These are phyloP conservation scores for Eucalyptus regnans DNA, from an alignment of 345 rosid species.

Conservation along the genomic window DNA sequence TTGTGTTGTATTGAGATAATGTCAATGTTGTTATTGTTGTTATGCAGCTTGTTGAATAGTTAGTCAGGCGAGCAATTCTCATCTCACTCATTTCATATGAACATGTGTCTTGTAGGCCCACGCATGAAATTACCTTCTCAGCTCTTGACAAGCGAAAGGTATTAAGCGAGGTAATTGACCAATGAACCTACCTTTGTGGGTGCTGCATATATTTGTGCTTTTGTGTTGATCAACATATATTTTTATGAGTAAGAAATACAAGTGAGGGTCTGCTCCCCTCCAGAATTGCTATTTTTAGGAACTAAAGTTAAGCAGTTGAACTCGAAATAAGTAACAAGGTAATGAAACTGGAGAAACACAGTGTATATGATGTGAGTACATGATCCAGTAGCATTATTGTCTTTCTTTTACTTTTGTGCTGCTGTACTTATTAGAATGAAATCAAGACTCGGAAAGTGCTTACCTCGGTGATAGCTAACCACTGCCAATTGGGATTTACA, in stretches of 20 bases:
- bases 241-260: neutral
- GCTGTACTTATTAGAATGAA: neutral
- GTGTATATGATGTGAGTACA: neutral
- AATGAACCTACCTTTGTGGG: neutral
- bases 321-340: neutral
- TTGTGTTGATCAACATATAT: neutral
- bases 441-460: neutral
- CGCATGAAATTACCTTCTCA: slow-evolving; percentile 95
- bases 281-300: neutral
- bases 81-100: neutral
- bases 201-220: neutral
- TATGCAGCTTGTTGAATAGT: neutral
- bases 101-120: slow-evolving; percentile 49
- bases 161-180: slow-evolving; percentile 65
- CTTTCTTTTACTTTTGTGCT: neutral
- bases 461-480: neutral
- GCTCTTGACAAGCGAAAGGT: slow-evolving; percentile 95
- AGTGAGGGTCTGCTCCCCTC: neutral
- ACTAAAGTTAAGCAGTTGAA: neutral
- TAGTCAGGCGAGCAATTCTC: neutral
- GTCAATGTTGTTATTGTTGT: neutral
- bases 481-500: neutral
- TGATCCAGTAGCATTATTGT: neutral
- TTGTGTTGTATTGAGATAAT: neutral
- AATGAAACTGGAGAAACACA: neutral